phyloP scores from a whole-genome alignment of 129 eudicot species.

The Mikania micrantha region DNA sequence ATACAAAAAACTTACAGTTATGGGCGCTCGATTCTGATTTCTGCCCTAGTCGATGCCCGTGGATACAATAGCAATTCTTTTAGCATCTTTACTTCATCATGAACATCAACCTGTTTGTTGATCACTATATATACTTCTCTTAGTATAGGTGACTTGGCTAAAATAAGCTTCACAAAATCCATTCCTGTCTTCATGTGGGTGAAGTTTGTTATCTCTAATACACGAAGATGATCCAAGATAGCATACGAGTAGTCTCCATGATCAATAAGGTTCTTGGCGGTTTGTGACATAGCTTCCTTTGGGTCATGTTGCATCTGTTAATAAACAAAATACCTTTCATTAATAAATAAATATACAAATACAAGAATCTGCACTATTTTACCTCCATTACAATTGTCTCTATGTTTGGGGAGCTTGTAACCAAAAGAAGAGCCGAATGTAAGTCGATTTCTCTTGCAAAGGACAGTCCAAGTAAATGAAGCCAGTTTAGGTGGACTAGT shows the following conservation, averaged over 20 bases:
- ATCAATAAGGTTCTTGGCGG: constrained; percentile 1
- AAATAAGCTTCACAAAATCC: constrained; percentile 1
- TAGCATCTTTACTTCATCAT: not conserved
- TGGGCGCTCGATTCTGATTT: not conserved
- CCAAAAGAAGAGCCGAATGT: constrained; percentile 6
- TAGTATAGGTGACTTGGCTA: not conserved
- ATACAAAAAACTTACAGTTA: not conserved
- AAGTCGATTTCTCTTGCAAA: not conserved
- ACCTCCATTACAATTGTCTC: not conserved
- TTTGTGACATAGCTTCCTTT: constrained; percentile 5
- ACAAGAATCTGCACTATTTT: not conserved
- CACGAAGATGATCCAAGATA: constrained; percentile 12
- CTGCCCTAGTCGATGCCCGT: constrained; percentile 15
- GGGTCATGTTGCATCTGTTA: constrained; percentile 8
- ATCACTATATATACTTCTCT: not conserved
- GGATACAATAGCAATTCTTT: constrained; percentile 12
- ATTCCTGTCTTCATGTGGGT: not conserved
- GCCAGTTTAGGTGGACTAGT: not conserved
- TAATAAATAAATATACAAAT: not conserved
- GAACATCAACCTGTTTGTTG: not conserved
- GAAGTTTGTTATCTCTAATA: not conserved
- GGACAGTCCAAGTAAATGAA: not conserved
- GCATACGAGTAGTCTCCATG: not conserved
- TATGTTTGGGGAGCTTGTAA: constrained; percentile 2
- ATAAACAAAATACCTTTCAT: not conserved